Conservation (phyloP, 2,329 filamentous ascomycete species). For the Claviceps lovelessii region DNA sequence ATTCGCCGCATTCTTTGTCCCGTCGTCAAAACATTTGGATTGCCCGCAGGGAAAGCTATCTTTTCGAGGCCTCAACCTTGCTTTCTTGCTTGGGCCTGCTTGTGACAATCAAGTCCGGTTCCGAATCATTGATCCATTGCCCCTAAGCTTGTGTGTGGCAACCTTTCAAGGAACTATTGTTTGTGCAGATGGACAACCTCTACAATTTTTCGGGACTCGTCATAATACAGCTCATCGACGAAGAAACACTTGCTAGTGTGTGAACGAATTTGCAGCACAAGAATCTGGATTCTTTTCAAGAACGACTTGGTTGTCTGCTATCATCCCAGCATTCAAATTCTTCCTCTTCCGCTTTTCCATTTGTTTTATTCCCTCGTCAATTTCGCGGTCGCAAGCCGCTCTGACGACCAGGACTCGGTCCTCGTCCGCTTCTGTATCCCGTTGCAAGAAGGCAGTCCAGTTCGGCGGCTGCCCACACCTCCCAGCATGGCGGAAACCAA, state of each 20-base stretch:
- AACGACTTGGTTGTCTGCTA: background rate
- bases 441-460: background rate
- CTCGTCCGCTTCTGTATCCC: background rate
- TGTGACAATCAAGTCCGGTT: background rate
- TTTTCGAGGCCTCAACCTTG: background rate
- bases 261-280: background rate
- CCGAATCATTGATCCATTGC: background rate
- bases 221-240: background rate
- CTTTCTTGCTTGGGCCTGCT: background rate
- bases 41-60: background rate
- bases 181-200: background rate
- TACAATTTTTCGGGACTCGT: background rate
- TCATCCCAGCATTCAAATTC: background rate
- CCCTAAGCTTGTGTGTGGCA: background rate
- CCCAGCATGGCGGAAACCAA: slow-evolving; percentile 5
- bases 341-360: background rate
- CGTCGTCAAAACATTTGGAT: background rate
- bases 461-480: too few relatives aligned
- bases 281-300: background rate
- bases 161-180: background rate
- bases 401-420: background rate
- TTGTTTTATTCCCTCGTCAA: background rate
- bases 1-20: background rate
- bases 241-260: background rate
- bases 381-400: background rate